phyloP scores from a whole-genome alignment of 805 yeast genomes.

The Yarrowia keelungensis region DNA sequence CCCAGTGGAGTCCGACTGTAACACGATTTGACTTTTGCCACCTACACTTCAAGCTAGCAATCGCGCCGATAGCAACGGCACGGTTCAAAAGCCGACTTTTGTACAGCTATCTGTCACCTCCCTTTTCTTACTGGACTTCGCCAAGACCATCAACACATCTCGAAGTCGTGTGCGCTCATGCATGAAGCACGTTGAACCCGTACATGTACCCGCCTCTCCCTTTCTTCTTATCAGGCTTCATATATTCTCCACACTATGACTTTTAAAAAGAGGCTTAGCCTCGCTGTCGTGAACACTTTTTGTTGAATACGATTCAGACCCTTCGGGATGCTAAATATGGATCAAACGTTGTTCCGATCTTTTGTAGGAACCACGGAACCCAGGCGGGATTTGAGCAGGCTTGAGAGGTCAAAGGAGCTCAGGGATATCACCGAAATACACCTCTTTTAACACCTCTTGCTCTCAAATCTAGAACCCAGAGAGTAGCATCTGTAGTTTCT shows the following conservation, averaged over 20 bases:
- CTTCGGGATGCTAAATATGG: background rate
- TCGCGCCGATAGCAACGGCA: background rate
- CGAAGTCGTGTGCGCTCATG: background rate
- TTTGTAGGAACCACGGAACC: background rate
- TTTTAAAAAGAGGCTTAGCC: constrained; percentile 6
- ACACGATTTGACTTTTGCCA: constrained; percentile 15
- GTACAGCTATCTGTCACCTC: background rate
- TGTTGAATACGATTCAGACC: background rate
- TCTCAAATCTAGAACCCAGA: background rate
- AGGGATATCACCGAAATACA: too few relatives aligned
- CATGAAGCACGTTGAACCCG: background rate
- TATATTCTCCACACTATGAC: background rate
- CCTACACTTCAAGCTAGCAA: background rate
- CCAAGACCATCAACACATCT: background rate
- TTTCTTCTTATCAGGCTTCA: background rate
- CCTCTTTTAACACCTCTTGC: background rate
- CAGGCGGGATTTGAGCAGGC: too few relatives aligned
- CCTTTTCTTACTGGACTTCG: too few relatives aligned
- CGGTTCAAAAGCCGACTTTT: background rate
- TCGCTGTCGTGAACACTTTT: background rate
- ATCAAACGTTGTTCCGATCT: background rate
- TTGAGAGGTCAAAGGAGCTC: too few relatives aligned
- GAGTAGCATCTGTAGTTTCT: background rate
- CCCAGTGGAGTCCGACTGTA: constrained; percentile 6
- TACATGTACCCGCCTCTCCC: background rate